Percentiles rank a stretch among this genome's conserved stretches.
phyloP scores from a whole-genome alignment of 2,329 filamentous ascomycete genomes.

The Graphilbum sp. region DNA sequence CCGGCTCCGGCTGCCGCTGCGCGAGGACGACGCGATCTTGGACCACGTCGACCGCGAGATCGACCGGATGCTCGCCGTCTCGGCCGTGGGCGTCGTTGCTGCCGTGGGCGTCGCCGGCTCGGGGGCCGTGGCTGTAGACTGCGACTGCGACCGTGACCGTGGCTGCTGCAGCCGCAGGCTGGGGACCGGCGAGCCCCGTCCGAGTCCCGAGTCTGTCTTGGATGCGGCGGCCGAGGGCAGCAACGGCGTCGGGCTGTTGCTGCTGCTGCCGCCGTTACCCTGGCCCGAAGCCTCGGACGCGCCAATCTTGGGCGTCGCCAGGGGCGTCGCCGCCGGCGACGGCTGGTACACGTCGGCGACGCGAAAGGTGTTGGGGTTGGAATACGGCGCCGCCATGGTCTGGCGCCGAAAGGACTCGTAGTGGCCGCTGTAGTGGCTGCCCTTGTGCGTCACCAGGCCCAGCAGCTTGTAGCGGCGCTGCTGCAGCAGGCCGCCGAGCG shows the following conservation, averaged over 20 bases:
- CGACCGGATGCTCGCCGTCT: slow-evolving; percentile 36
- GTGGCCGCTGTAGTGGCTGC: slow-evolving; percentile 88
- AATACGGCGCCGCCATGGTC: slow-evolving; percentile 60
- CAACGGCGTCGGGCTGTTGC: slow-evolving; percentile 8
- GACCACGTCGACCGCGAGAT: slow-evolving; percentile 39
- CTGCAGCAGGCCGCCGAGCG: slow-evolving; percentile 63
- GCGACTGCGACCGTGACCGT: slow-evolving; percentile 2
- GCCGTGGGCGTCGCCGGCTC: slow-evolving; percentile 13
- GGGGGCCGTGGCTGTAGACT: slow-evolving; percentile 11
- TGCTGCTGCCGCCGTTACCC: no score
- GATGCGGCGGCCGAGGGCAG: neutral
- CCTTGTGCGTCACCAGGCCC: slow-evolving; percentile 83
- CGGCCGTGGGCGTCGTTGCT: slow-evolving; percentile 24
- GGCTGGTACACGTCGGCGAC: slow-evolving; percentile 57
- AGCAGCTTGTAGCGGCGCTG: slow-evolving; percentile 71
- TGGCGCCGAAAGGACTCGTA: slow-evolving; percentile 94
- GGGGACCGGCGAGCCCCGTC: slow-evolving; percentile 1
- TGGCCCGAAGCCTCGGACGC: slow-evolving; percentile 8
- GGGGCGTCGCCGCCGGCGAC: slow-evolving; percentile 28
- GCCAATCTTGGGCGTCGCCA: slow-evolving; percentile 20
- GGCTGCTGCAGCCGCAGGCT: slow-evolving; percentile 4
- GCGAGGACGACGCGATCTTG: slow-evolving; percentile 22
- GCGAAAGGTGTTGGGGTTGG: slow-evolving; percentile 67
- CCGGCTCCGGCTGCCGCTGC: slow-evolving; percentile 15
- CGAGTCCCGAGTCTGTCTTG: neutral